phyloP scores from a whole-genome alignment of 2,329 filamentous ascomycete genomes.

The Triangularia setosa region DNA sequence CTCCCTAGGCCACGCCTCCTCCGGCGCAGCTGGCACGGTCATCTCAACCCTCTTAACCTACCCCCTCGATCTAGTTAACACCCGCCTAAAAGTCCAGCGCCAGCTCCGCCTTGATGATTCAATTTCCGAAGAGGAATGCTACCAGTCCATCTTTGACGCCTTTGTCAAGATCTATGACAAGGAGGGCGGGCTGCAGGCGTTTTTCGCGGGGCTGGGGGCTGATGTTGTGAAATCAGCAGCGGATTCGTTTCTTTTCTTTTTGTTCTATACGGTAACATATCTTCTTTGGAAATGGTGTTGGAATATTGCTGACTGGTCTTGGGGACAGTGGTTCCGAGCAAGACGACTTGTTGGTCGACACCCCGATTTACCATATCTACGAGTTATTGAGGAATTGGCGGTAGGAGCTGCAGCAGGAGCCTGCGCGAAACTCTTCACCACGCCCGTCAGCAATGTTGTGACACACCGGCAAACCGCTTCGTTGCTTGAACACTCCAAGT shows the following conservation, averaged over 20 bases:
- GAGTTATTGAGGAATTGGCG: constrained; percentile 66
- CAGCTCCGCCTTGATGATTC: constrained; percentile 42
- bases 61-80: constrained; percentile 77
- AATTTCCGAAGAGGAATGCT: constrained; percentile 40
- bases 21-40: constrained; percentile 73
- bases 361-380: constrained; percentile 39
- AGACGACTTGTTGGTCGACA: constrained; percentile 38
- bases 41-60: constrained; percentile 76
- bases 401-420: constrained; percentile 72
- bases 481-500: constrained; percentile 5
- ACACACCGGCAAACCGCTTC: constrained; percentile 71
- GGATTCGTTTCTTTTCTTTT: constrained; percentile 83
- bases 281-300: constrained; percentile 21
- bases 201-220: constrained; percentile 63
- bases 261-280: constrained; percentile 68
- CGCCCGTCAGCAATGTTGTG: constrained; percentile 77
- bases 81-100: constrained; percentile 75
- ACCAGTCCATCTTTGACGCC: constrained; percentile 65
- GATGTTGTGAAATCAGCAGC: constrained; percentile 65
- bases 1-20: constrained; percentile 75
- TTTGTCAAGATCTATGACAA: constrained; percentile 64
- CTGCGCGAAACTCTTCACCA: constrained; percentile 70
- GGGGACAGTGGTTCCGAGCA: constrained; percentile 36
- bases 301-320: constrained; percentile 9
- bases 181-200: constrained; percentile 66